phyloP scores from a whole-genome alignment of 495 filamentous ascomycete species.

The Chaetomium tenue region DNA sequence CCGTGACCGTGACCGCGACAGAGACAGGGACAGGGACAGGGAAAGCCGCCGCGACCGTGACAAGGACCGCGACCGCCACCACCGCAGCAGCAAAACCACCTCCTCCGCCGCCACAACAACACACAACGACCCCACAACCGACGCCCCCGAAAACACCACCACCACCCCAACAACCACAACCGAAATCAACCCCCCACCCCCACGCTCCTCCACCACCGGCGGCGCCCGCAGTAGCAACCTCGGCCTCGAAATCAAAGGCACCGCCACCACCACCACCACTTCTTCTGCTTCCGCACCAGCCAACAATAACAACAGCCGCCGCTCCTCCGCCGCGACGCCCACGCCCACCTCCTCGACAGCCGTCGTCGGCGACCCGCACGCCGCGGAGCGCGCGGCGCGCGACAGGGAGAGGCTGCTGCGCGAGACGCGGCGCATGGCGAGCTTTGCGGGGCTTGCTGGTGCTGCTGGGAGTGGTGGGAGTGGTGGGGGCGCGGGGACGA shows the following conservation, averaged over 20 bases:
- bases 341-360: slow-evolving; percentile 33
- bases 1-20: slow-evolving; percentile 47
- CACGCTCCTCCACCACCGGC: no score
- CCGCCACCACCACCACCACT: slow-evolving; percentile 29
- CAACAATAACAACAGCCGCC: slow-evolving; percentile 32
- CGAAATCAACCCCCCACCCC: slow-evolving; percentile 10
- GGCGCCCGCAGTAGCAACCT: no score
- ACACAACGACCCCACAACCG: slow-evolving; percentile 38
- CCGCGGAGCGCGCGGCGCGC: slow-evolving; percentile 71
- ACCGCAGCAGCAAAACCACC: slow-evolving; percentile 51
- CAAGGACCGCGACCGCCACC: slow-evolving; percentile 38
- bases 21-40: slow-evolving; percentile 26
- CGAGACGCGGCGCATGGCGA: slow-evolving; percentile 71
- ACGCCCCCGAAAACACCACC: slow-evolving; percentile 16
- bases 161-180: no score
- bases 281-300: slow-evolving; percentile 16
- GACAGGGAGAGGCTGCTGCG: slow-evolving; percentile 74
- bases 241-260: slow-evolving; percentile 42
- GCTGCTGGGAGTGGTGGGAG: not conserved
- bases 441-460: slow-evolving; percentile 44
- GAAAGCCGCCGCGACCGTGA: slow-evolving; percentile 51
- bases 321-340: slow-evolving; percentile 42
- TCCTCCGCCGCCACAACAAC: not conserved
- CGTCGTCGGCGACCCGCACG: slow-evolving; percentile 59
- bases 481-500: slow-evolving; percentile 31